Evolutionary conservation across 1,284 basidiomycete genomes (phyloP).

Genomic region (Cutaneotrichosporon cyanovorans): DNA sequence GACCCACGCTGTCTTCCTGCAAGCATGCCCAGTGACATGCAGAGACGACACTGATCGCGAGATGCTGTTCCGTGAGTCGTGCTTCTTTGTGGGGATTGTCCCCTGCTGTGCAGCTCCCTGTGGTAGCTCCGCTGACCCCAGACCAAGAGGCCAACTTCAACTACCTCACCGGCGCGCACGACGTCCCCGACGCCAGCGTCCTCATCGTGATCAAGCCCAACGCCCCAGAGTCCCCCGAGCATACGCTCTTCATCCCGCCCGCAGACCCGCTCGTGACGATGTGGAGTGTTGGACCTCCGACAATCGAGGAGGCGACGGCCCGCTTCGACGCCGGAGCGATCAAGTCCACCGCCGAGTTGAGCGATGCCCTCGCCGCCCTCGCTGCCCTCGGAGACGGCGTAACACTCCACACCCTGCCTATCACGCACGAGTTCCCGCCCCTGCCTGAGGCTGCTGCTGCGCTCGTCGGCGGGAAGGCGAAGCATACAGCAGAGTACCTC

Average conservation of each 20-base stretch:
- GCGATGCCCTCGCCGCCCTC: slow-evolving; percentile 10
- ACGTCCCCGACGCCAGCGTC: slow-evolving; percentile 60
- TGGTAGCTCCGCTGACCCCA: slow-evolving; percentile 14
- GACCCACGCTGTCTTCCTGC: slow-evolving; percentile 43
- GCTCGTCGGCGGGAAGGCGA: slow-evolving; percentile 1
- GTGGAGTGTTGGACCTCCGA: slow-evolving; percentile 79
- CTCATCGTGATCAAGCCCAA: slow-evolving; percentile 55
- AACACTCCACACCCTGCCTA: slow-evolving; percentile 46
- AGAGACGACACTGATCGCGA: slow-evolving; percentile 86
- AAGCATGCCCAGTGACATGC: slow-evolving; percentile 52
- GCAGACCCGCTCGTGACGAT: slow-evolving; percentile 64
- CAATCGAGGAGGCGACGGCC: slow-evolving; percentile 53
- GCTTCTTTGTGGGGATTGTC: not conserved
- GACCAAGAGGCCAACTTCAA: slow-evolving; percentile 75
- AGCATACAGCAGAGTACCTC: slow-evolving; percentile 53
- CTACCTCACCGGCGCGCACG: slow-evolving; percentile 67
- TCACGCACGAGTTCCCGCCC: slow-evolving; percentile 54
- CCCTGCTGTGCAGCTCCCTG: not conserved
- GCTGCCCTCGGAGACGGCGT: slow-evolving; percentile 3
- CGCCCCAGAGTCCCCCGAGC: slow-evolving; percentile 19
- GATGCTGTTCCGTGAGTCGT: slow-evolving; percentile 55
- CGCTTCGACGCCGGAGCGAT: slow-evolving; percentile 57
- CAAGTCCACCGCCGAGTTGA: slow-evolving; percentile 51
- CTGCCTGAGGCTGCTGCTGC: slow-evolving; percentile 58
- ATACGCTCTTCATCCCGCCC: slow-evolving; percentile 67